These are phyloP conservation scores for Astrothelium macrocarpum DNA, from an alignment of 495 filamentous ascomycete species.

Conservation along the genomic window DNA sequence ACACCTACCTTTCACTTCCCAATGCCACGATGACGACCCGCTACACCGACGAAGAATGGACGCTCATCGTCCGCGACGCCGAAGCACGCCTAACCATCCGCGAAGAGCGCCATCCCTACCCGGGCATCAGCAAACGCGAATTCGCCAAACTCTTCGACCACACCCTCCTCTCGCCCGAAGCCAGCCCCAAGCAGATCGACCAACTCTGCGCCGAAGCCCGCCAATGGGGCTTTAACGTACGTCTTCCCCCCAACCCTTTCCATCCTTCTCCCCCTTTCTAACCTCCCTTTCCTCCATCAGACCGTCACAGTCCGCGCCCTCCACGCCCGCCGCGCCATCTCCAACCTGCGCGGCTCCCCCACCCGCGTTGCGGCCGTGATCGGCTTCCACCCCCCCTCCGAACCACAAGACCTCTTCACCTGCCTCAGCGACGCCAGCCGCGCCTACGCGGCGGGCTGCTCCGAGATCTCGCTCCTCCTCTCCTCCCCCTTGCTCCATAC, in stretches of 20 bases:
- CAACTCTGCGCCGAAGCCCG: conserved; percentile 52
- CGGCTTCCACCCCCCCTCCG: conserved; percentile 56
- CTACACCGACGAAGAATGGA: conserved; percentile 27
- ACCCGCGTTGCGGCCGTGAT: conserved; percentile 54
- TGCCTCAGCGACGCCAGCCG: conserved; percentile 39
- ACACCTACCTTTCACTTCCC: background rate
- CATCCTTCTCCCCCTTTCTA: background rate
- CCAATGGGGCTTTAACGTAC: conserved; percentile 47
- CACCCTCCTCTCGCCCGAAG: conserved; percentile 50
- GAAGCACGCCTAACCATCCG: conserved; percentile 18
- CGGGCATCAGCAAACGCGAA: background rate
- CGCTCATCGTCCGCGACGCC: conserved; percentile 16
- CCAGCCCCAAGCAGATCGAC: conserved; percentile 46
- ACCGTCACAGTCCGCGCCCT: conserved; percentile 50
- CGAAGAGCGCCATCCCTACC: background rate
- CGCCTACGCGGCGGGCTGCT: conserved; percentile 48
- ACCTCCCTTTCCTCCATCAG: conserved; percentile 11
- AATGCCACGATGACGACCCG: background rate
- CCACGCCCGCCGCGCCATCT: conserved; percentile 43
- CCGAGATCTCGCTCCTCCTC: conserved; percentile 62
- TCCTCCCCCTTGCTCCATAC: conserved; percentile 46
- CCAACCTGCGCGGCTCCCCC: conserved; percentile 41
- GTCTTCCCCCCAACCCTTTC: conserved; percentile 1
- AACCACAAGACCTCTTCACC: background rate
- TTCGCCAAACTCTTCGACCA: conserved; percentile 46